Evolutionary conservation across 345 rosid genomes (phyloP).

Genomic region (Lumnitzera racemosa): DNA sequence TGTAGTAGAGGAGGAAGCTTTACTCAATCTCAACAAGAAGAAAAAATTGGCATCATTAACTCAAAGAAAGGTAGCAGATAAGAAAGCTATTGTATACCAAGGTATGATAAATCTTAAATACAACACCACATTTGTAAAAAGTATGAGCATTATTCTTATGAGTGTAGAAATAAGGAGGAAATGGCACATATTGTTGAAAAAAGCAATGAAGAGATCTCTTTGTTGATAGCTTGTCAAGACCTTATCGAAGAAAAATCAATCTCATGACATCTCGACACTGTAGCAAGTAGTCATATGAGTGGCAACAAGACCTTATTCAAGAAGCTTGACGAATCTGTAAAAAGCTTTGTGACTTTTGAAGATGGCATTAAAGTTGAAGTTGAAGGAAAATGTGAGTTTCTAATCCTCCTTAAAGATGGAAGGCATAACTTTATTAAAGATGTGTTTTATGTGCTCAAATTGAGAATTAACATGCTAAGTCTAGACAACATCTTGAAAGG

Average conservation of each 20-base stretch:
- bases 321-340: no score
- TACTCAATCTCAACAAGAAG: no score
- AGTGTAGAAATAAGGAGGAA: neutral
- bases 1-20: no score
- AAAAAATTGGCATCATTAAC: no score
- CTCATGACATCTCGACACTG: conserved; percentile 2
- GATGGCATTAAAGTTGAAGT: conserved; percentile 4
- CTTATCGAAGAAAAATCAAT: neutral
- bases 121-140: no score
- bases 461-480: neutral
- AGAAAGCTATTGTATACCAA: no score
- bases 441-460: conserved; percentile 1
- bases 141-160: neutral
- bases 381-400: neutral
- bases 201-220: neutral
- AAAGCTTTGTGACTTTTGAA: neutral
- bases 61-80: no score
- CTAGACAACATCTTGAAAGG: neutral
- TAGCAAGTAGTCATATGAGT: neutral
- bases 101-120: no score
- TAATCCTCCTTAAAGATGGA: neutral
- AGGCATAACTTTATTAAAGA: neutral
- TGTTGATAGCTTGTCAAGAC: neutral
- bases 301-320: neutral
- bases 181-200: neutral